Evolutionary conservation across 371 early-diverging fungal genomes (phyloP), one percentile per base, ranked within the genome.

Genomic region (Lichtheimia hyalospora): DNA sequence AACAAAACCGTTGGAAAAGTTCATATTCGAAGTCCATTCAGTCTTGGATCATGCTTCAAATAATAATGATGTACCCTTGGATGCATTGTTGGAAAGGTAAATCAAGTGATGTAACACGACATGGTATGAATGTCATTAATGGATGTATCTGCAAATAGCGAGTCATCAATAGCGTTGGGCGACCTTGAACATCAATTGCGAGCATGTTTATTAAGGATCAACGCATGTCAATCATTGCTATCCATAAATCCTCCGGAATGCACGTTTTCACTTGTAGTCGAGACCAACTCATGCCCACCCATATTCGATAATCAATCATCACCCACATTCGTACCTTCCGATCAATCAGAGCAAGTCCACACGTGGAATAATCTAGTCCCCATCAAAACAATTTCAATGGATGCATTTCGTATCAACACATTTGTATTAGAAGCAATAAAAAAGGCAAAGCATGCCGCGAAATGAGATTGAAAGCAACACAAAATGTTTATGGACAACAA

Each of bases 21-120:
- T 83, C 66, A 81, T 80, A 5, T 79, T 87, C 57, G 75, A 83
- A 49, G 67, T 84, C 12, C 60, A 71, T 49, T 66, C 81, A 0
- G 27, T 74, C 1, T 40, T 76, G 2, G 34, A 50, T 0, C 25
- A 13, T 2, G 23, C 55, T 5, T 42, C 58, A 23, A 57, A 54
- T 1, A 58, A 68, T 2, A 10, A 39, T 5, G 43, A 64, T 16
- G 42, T 14, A 34, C 18, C 63, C 13, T 51, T 57, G 48, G 60
- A 58, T 10, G 52, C 52, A 58, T 65, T 40, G 18, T 23, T 58
- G 27, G 24, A 12, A 14, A 41, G 34, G 12, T 28, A 18, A 34
- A 34, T 0, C 6, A 10, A 8, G 10, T 2, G 34, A 8, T 34
- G n/a, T n/a, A n/a, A n/a, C n/a, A n/a, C 10, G 34, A 5, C 10